Evolutionary conservation across 345 rosid species (phyloP), one percentile per base, ranked within the genome.

Genomic region (Hypericum perforatum): DNA sequence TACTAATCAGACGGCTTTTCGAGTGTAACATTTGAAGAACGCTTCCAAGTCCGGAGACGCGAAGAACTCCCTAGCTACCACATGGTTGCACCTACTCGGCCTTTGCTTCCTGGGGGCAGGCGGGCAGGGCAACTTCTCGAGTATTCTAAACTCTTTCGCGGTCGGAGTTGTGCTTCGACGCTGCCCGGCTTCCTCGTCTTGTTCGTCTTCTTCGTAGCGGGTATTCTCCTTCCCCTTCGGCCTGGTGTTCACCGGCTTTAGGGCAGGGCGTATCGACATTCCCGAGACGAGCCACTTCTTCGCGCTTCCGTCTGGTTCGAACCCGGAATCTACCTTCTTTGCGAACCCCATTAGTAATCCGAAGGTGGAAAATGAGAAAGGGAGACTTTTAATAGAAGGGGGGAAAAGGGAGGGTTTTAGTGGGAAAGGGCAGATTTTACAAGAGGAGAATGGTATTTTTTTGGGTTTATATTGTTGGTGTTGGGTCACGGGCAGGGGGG

Each of bases 201-300:
- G 49, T 3, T 14, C 45, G 39, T 15, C 65, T 22, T 11, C 53
- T 45, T 41, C 72, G 40, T 22, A 22, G 32, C 32, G 32, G 32
- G 32, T 22, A 22, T 49, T 40, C 11, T 57, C 77, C 32, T 53
- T 68, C 39, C 46, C 75, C 14, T 43, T 45, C 5, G 74, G 74
- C 12, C 48, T 69, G 1, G 81, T 67, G 60, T 62, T 73, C 6
- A 84, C 65, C 9, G 75, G 75, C 78, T 78, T 84, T 56, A 89
- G 65, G 0, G 94, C 84, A 9, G 63, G 51, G 46, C 65, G 15
- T 5, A 68, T 29, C 44, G 56, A 16, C 16, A 57, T 47, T 11
- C 72, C 72, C 15, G 67, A 43, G 42, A 67, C 40, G 4, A 52
- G 51, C 73, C 63, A 63, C 51, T 68, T 53, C 62, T 61, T 56